phyloP scores from a whole-genome alignment of 2,329 filamentous ascomycete genomes.

The Phyllosticta citribraziliensis region DNA sequence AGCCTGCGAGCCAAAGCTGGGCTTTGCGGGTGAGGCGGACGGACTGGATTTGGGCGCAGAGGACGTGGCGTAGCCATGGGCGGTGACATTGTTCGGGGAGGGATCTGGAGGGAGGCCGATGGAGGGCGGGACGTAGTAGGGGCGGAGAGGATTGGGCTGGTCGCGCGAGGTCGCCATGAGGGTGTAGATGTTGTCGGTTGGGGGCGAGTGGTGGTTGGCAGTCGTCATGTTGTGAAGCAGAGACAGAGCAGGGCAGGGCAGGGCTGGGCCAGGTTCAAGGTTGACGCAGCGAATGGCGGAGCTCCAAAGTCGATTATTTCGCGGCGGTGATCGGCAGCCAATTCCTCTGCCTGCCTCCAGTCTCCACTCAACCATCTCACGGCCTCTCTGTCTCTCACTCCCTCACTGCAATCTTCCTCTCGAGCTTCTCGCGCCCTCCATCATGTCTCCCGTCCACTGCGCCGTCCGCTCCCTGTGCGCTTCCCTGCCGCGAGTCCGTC shows the following conservation, averaged over 20 bases:
- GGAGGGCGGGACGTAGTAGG: conserved; percentile 62
- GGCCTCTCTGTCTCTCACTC: not conserved
- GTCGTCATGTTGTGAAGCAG: not conserved
- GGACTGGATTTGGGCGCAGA: conserved; percentile 23
- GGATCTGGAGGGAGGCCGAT: conserved; percentile 48
- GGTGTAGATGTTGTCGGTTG: not conserved
- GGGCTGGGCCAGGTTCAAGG: not conserved
- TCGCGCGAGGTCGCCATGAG: conserved; percentile 36
- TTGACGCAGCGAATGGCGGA: conserved; percentile 10
- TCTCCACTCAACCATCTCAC: not conserved
- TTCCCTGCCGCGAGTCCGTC: not conserved
- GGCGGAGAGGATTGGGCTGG: conserved; percentile 53
- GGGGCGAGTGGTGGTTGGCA: not conserved
- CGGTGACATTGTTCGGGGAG: conserved; percentile 19
- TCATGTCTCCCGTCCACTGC: conserved; percentile 2
- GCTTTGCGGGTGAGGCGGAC: conserved; percentile 29
- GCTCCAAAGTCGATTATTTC: conserved; percentile 6
- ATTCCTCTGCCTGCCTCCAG: conserved; percentile 1
- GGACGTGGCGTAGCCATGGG: conserved; percentile 15
- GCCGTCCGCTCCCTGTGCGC: conserved; percentile 1
- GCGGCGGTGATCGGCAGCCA: not conserved
- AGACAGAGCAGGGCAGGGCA: too few species aligned
- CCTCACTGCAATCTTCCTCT: not conserved
- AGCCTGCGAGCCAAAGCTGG: conserved; percentile 52
- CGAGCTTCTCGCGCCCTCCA: not conserved